A percentile compares a stretch with the other conserved stretches of the same genome.
These are phyloP conservation scores for Trichoderma lentiforme DNA, from an alignment of 2,329 filamentous ascomycete species.

Conservation along the genomic window DNA sequence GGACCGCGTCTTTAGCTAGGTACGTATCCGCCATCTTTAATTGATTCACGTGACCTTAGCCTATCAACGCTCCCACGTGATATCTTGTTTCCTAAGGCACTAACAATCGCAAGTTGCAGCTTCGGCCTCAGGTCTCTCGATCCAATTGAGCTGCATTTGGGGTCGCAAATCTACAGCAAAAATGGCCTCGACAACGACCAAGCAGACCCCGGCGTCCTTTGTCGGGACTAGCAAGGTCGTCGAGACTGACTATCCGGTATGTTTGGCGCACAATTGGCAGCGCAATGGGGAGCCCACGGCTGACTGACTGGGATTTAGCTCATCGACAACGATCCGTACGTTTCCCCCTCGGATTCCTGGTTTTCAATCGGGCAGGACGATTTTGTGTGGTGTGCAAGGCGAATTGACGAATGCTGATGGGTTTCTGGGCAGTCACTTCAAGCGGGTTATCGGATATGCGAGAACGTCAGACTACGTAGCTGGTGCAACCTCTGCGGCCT, in stretches of 20 bases:
- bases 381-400: neutral
- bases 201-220: slow-evolving; percentile 35
- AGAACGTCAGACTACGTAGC: slow-evolving; percentile 77
- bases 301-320: slow-evolving; percentile 57
- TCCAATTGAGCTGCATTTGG: slow-evolving; percentile 28
- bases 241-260: slow-evolving; percentile 81
- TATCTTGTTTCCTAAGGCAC: slow-evolving; percentile 30
- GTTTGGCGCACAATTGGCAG: slow-evolving; percentile 36
- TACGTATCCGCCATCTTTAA: neutral
- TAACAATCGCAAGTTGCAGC: slow-evolving; percentile 23
- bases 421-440: slow-evolving; percentile 68
- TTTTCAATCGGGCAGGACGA: neutral
- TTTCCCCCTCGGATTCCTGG: slow-evolving; percentile 13
- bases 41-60: neutral
- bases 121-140: slow-evolving; percentile 28
- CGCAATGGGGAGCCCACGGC: slow-evolving; percentile 2
- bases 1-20: slow-evolving; percentile 10
- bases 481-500: slow-evolving; percentile 65
- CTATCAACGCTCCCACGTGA: slow-evolving; percentile 29
- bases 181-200: slow-evolving; percentile 40
- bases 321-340: slow-evolving; percentile 97
- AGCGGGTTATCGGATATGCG: slow-evolving; percentile 83
- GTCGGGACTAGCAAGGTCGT: slow-evolving; percentile 64
- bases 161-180: slow-evolving; percentile 27
- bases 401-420: slow-evolving; percentile 25